phyloP scores from a whole-genome alignment of 2,329 filamentous ascomycete genomes.

The Pyrenophora tritici-repentis region DNA sequence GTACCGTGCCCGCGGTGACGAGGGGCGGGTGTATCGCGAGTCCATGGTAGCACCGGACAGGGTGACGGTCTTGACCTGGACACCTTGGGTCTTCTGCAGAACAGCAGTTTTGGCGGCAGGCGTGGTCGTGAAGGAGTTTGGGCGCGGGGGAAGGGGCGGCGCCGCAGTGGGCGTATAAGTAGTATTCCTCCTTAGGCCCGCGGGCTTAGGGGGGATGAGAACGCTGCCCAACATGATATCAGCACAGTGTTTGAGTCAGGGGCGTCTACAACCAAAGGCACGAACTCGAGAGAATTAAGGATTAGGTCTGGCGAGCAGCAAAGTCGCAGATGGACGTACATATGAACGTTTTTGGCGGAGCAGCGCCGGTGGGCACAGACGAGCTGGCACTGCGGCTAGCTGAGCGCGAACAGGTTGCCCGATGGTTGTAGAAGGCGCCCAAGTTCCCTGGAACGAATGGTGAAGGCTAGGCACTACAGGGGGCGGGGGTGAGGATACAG shows the following conservation, averaged over 20 bases:
- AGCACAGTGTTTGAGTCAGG: slow-evolving; percentile 22
- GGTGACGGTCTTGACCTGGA: slow-evolving; percentile 30
- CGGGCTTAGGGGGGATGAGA: slow-evolving; percentile 31
- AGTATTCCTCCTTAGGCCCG: slow-evolving; percentile 23
- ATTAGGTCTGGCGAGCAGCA: slow-evolving; percentile 31
- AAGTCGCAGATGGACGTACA: slow-evolving; percentile 43
- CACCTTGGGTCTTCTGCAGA: slow-evolving; percentile 19
- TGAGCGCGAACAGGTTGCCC: slow-evolving; percentile 22
- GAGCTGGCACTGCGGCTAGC: slow-evolving; percentile 13
- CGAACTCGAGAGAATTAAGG: slow-evolving; percentile 20
- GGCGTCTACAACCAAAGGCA: slow-evolving; percentile 11
- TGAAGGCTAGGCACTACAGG: slow-evolving; percentile 17
- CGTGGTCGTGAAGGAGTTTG: slow-evolving; percentile 27
- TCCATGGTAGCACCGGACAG: slow-evolving; percentile 37
- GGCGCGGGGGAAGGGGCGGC: slow-evolving; percentile 35
- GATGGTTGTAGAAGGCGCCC: slow-evolving; percentile 23
- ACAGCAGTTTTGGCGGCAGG: slow-evolving; percentile 28
- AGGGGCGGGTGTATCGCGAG: slow-evolving; percentile 41
- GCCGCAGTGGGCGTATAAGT: slow-evolving; percentile 26
- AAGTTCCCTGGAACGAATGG: slow-evolving; percentile 20
- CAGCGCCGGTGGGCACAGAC: slow-evolving; percentile 7
- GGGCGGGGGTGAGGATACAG: slow-evolving; percentile 10
- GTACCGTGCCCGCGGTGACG: slow-evolving; percentile 42
- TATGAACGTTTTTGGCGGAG: slow-evolving; percentile 23
- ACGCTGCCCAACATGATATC: slow-evolving; percentile 45